Evolutionary conservation across 192 early-diverging fungal species (phyloP).

Genomic region (Chytriomyces sp.): DNA sequence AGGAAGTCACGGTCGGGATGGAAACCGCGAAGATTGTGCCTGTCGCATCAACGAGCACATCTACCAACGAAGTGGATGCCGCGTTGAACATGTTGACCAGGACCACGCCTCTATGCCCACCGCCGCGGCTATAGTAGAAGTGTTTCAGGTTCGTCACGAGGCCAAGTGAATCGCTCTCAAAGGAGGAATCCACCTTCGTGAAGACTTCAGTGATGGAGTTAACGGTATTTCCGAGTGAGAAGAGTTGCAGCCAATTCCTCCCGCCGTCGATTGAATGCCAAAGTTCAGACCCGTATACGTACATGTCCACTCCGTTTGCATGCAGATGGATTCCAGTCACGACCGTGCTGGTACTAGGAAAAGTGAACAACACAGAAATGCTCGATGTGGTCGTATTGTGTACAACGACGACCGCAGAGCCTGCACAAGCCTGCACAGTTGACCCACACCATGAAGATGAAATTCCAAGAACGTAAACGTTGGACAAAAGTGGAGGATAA

Average conservation of each 20-base stretch:
- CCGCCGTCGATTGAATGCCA: slow-evolving; percentile 34
- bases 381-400: slow-evolving; percentile 9
- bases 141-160: slow-evolving; percentile 14
- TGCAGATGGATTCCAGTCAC: slow-evolving; percentile 21
- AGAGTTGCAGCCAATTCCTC: slow-evolving; percentile 20
- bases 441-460: neutral
- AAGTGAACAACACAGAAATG: slow-evolving; percentile 1
- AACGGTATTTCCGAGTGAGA: neutral
- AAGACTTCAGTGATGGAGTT: slow-evolving; percentile 1
- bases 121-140: slow-evolving; percentile 13
- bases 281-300: slow-evolving; percentile 24
- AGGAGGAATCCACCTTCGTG: slow-evolving; percentile 19
- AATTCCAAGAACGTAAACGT: slow-evolving; percentile 21
- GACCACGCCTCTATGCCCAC: neutral
- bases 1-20: neutral
- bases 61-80: neutral
- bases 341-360: neutral
- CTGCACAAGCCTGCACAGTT: neutral
- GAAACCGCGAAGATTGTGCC: slow-evolving; percentile 7
- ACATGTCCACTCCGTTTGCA: slow-evolving; percentile 29
- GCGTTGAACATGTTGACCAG: neutral
- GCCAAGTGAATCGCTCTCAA: neutral
- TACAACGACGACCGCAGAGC: neutral
- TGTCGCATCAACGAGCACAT: slow-evolving; percentile 1
- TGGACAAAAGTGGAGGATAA: neutral